Evolutionary conservation across 371 early-diverging fungal genomes (phyloP), one percentile per base, ranked within the genome.

Genomic region (Synchytrium microbalum): DNA sequence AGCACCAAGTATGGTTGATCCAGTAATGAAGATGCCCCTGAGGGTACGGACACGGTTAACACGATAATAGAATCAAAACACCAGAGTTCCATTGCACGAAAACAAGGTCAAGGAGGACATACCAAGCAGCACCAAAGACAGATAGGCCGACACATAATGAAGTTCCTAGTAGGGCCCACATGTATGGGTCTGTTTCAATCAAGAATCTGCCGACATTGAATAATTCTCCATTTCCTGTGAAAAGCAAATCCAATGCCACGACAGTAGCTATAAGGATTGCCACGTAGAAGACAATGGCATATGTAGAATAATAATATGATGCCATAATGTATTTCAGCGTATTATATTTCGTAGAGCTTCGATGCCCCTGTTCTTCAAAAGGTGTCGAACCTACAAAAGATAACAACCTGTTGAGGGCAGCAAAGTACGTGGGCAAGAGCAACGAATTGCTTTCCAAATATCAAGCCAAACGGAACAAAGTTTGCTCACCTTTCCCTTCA

Each of bases 71-170:
- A 13, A 8, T 13, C 56, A 8, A 28, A 30, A 51, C 60, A 5
- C 13, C 31, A 61, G 57, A 62, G 25, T 32, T n/a, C 51, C 19
- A 38, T 33, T 53, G 19, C 46, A 38, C 19, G 10, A 38, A 19
- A 38, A 57, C 38, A 53, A 23, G 52, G 8, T 55, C 51, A n/a
- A 51, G 13, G 27, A 28, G 2, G 63, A 60, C 67, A 76, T 79
- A 92, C 96, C 98, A 95, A 5, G 94, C 95, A 57, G 98, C 96
- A 53, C 96, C 98, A n/a, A 90, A 81, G 10, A 96, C 95, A 62
- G 88, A 88, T 58, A 98, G 77, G 23, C 91, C 91, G 59, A 94
- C 90, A 69, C 91, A 90, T 51, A 94, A 75, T 1, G 84, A 79
- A 63, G 92, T 92, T 28, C 98, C 96, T 46, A 90, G 74, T 31